Percentiles rank a stretch among this genome's conserved stretches.
phyloP scores from a whole-genome alignment of 805 yeast genomes.

The Debaryomyces maramus region DNA sequence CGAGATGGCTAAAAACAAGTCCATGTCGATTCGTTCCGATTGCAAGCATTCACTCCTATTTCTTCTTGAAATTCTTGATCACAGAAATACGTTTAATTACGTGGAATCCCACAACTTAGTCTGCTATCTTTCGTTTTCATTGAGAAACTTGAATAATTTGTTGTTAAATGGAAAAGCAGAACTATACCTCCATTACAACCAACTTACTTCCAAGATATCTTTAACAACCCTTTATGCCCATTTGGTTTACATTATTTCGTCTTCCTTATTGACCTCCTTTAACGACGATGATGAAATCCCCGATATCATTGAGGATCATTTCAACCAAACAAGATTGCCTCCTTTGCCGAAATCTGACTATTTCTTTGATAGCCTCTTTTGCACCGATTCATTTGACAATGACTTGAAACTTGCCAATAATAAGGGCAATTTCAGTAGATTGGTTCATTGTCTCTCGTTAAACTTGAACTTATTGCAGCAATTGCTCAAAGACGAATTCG shows the following conservation, averaged over 20 bases:
- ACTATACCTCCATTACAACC: constrained; percentile 19
- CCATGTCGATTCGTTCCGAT: background rate
- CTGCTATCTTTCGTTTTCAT: constrained; percentile 11
- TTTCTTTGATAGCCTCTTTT: constrained; percentile 10
- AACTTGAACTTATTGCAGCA: constrained; percentile 10
- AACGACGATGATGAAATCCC: constrained; percentile 12
- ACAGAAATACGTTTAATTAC: constrained; percentile 14
- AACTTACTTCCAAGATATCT: constrained; percentile 22
- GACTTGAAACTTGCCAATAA: constrained; percentile 2
- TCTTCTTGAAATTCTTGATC: constrained; percentile 24
- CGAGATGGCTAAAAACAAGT: background rate
- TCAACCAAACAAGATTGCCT: constrained; percentile 21
- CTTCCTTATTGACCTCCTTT: constrained; percentile 10
- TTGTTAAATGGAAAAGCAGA: constrained; percentile 12
- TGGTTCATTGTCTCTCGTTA: constrained; percentile 8
- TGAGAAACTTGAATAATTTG: constrained; percentile 3
- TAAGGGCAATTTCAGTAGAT: constrained; percentile 5
- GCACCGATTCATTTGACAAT: constrained; percentile 7
- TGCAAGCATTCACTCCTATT: constrained; percentile 14
- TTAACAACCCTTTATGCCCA: constrained; percentile 14
- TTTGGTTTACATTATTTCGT: constrained; percentile 18
- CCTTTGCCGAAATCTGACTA: constrained; percentile 31
- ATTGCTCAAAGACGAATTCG: constrained; percentile 16
- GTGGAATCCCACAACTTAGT: constrained; percentile 8
- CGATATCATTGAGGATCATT: constrained; percentile 11